phyloP scores from a whole-genome alignment of 2,329 filamentous ascomycete genomes.

The Metarhizium brunneum region DNA sequence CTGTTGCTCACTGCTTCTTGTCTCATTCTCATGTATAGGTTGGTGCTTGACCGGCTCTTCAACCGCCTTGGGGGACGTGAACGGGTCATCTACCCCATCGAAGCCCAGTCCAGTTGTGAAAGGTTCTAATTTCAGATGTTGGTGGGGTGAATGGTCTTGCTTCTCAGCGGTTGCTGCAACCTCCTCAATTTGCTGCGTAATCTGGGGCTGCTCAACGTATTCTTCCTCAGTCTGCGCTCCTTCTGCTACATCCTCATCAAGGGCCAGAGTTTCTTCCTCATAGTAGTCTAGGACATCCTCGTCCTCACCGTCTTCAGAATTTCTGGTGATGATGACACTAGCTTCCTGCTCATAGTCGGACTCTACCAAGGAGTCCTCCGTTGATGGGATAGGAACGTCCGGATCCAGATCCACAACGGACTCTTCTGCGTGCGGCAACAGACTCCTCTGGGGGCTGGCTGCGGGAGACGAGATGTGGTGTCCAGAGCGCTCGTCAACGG shows the following conservation, averaged over 20 bases:
- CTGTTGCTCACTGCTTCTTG: slow-evolving; percentile 22
- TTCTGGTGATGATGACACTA: slow-evolving; percentile 59
- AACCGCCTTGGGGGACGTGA: background rate
- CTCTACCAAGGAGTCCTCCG: slow-evolving; percentile 60
- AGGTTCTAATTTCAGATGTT: slow-evolving; percentile 4
- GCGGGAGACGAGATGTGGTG: slow-evolving; percentile 55
- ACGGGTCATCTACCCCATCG: slow-evolving; percentile 1
- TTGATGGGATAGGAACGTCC: slow-evolving; percentile 81
- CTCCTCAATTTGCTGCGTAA: background rate
- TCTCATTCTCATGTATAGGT: slow-evolving; percentile 9
- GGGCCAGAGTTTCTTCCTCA: slow-evolving; percentile 51
- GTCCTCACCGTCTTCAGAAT: slow-evolving; percentile 49
- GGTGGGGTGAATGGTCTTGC: slow-evolving; percentile 12
- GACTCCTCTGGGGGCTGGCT: slow-evolving; percentile 46
- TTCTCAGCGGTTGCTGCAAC: background rate
- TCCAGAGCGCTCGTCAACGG: slow-evolving; percentile 49
- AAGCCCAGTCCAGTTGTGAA: slow-evolving; percentile 27
- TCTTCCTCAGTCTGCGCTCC: background rate
- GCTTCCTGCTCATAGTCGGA: slow-evolving; percentile 44
- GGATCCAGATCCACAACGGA: slow-evolving; percentile 51
- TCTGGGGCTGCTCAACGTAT: background rate
- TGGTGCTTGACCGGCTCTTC: background rate
- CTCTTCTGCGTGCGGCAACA: slow-evolving; percentile 25
- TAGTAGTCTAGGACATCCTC: slow-evolving; percentile 57
- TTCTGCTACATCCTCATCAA: slow-evolving; percentile 34